Evolutionary conservation across 805 yeast genomes (phyloP).

Genomic region (Metschnikowia rubicola): DNA sequence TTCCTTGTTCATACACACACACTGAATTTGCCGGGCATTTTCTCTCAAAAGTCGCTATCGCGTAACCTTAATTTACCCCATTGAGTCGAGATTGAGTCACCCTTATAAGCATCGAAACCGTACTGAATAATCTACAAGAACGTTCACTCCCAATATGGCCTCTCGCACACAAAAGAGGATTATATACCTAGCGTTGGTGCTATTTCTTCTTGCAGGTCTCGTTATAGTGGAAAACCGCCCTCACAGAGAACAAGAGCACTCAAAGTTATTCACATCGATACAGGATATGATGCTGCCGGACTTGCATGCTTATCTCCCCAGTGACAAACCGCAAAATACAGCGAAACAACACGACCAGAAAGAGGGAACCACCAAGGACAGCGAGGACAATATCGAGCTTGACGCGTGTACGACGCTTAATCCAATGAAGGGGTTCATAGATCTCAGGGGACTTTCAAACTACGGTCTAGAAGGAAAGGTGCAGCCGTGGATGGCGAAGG

Average conservation of each 20-base stretch:
- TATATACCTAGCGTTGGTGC: conserved; percentile 5
- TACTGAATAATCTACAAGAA: too few relatives aligned
- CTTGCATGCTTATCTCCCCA: conserved; percentile 1
- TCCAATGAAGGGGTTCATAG: conserved; percentile 46
- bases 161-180: conserved; percentile 13
- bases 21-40: neutral
- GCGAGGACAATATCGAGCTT: conserved; percentile 10
- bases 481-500: conserved; percentile 62
- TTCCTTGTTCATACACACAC: neutral
- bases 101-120: too few relatives aligned
- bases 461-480: conserved; percentile 44
- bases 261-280: conserved; percentile 9
- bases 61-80: too few relatives aligned
- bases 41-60: too few relatives aligned
- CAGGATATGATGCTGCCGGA: conserved; percentile 10
- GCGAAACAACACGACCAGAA: neutral
- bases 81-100: too few relatives aligned
- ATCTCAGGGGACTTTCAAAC: conserved; percentile 49
- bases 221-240: conserved; percentile 17
- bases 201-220: conserved; percentile 17
- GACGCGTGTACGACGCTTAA: conserved; percentile 44
- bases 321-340: neutral
- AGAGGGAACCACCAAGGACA: neutral
- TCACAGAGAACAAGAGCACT: conserved; percentile 6
- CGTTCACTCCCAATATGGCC: conserved; percentile 6